These are phyloP conservation scores for Pichia phayaonensis DNA, from an alignment of 805 yeast genomes.

Conservation along the genomic window DNA sequence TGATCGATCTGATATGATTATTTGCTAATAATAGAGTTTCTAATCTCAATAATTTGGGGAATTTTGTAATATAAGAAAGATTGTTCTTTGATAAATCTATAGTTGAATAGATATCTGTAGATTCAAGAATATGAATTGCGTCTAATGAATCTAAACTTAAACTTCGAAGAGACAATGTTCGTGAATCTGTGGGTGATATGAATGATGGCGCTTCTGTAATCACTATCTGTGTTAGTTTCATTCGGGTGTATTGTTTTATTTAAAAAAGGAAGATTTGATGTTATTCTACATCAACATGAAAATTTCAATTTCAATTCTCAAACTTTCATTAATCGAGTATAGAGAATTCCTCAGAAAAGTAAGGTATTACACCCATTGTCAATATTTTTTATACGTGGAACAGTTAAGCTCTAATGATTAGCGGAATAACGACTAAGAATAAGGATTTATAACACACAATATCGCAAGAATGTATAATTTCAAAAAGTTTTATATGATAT, in stretches of 20 bases:
- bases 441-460: too few species aligned
- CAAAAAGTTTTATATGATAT: not conserved
- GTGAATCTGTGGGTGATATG: constrained; percentile 37
- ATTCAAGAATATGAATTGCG: constrained; percentile 29
- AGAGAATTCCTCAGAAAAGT: too few species aligned
- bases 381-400: too few species aligned
- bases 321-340: too few species aligned
- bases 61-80: constrained; percentile 43
- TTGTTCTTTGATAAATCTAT: constrained; percentile 76
- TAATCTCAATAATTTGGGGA: constrained; percentile 37
- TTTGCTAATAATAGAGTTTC: constrained; percentile 53
- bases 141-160: constrained; percentile 37
- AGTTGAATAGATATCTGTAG: constrained; percentile 37
- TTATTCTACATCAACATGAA: not conserved
- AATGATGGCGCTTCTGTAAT: constrained; percentile 44
- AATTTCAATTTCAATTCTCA: not conserved
- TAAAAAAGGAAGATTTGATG: not conserved
- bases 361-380: too few species aligned
- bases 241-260: constrained; percentile 14
- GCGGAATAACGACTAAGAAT: too few species aligned
- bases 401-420: too few species aligned
- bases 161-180: constrained; percentile 35
- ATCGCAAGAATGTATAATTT: not conserved
- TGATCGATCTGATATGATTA: constrained; percentile 46
- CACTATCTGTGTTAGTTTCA: constrained; percentile 51